These are phyloP conservation scores for Trypanosoma lewisi DNA, from an alignment of 208 protist genomes.

Conservation along the genomic window DNA sequence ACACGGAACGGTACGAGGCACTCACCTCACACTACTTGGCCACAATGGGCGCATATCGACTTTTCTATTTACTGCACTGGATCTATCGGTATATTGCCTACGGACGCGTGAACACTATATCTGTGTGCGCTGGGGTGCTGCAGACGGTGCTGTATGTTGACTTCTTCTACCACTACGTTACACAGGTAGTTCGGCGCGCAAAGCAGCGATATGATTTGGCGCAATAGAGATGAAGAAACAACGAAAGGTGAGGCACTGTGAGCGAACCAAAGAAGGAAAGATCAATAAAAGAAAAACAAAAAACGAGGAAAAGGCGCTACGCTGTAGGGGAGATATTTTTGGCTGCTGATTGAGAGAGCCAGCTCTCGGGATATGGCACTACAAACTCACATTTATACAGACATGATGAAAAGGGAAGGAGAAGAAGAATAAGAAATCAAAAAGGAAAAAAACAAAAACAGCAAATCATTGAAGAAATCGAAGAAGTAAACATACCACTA, in stretches of 20 bases:
- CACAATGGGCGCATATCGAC: slow-evolving; percentile 91
- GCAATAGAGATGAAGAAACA: slow-evolving; percentile 27
- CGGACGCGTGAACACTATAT: slow-evolving; percentile 63
- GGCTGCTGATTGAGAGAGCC: not conserved
- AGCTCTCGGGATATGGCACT: not conserved
- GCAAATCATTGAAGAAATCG: not conserved
- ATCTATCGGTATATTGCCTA: slow-evolving; percentile 82
- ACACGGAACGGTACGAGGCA: slow-evolving; percentile 91
- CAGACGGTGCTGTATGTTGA: slow-evolving; percentile 95
- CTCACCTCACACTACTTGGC: slow-evolving; percentile 96
- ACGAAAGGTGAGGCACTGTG: not conserved
- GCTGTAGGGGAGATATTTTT: not conserved
- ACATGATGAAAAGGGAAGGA: not conserved
- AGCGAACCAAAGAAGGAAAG: not conserved
- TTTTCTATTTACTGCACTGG: slow-evolving; percentile 96
- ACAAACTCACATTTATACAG: not conserved
- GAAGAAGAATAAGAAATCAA: not conserved
- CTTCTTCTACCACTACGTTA: slow-evolving; percentile 97
- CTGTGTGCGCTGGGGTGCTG: slow-evolving; percentile 77
- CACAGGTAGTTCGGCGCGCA: slow-evolving; percentile 72
- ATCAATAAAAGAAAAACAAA: slow-evolving; percentile 1
- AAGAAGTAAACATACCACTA: not conserved
- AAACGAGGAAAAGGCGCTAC: not conserved
- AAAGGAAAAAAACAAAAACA: not conserved
- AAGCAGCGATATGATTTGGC: slow-evolving; percentile 80